These are phyloP conservation scores for Aspergillus novofumigatus DNA, from an alignment of 2,329 filamentous ascomycete genomes.

Conservation along the genomic window DNA sequence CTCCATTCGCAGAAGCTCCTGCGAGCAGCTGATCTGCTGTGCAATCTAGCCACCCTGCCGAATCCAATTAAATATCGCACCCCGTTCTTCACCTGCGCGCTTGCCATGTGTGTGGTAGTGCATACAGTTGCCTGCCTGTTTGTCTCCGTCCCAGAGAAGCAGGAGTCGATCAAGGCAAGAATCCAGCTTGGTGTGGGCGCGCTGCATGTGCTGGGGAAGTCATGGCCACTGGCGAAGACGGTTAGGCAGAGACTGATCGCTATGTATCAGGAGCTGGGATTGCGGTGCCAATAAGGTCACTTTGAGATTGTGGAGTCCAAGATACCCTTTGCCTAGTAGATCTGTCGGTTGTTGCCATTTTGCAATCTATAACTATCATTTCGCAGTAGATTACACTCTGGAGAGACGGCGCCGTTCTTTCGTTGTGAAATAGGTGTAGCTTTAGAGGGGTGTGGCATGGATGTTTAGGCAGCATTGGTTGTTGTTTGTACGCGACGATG, in stretches of 20 bases:
- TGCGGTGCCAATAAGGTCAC: background rate
- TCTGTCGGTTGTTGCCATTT: background rate
- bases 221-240: constrained; percentile 27
- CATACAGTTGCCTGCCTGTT: constrained; percentile 68
- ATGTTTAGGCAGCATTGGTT: no score
- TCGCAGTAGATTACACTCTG: no score
- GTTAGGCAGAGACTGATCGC: constrained; percentile 26
- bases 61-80: constrained; percentile 61
- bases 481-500: background rate
- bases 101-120: constrained; percentile 69
- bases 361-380: background rate
- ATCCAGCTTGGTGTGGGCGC: constrained; percentile 28
- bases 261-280: constrained; percentile 16
- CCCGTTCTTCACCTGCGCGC: constrained; percentile 73
- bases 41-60: constrained; percentile 59
- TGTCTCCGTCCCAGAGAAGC: constrained; percentile 31
- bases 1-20: constrained; percentile 71
- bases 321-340: background rate
- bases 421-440: background rate
- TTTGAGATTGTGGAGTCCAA: background rate
- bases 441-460: background rate
- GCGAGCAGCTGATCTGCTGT: constrained; percentile 69
- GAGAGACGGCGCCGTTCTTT: background rate
- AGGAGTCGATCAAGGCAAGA: constrained; percentile 23
- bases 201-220: constrained; percentile 25